A percentile compares a stretch with the other conserved stretches of the same genome.
phyloP scores from a whole-genome alignment of 495 filamentous ascomycete species.

The Opeltia flavorubescens region DNA sequence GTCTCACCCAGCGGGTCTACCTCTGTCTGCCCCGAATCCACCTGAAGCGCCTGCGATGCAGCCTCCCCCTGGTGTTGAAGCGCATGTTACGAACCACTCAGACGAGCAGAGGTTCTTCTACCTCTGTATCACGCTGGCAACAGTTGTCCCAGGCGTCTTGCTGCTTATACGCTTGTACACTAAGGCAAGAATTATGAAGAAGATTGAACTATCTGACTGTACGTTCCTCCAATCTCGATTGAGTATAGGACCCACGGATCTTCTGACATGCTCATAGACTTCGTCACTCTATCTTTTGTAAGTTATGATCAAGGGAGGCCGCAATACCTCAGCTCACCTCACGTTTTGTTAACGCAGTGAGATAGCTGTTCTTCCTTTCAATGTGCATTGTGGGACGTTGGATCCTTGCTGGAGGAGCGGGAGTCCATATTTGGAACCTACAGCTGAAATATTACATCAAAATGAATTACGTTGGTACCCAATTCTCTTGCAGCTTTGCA shows the following conservation, averaged over 20 bases:
- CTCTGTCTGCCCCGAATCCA: too few species aligned
- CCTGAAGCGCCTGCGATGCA: background rate
- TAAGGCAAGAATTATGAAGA: background rate
- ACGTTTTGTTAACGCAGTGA: too few species aligned
- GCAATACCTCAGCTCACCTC: too few species aligned
- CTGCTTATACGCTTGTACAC: constrained; percentile 2
- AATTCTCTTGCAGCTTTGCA: background rate
- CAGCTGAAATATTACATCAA: too few species aligned
- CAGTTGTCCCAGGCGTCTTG: constrained; percentile 1
- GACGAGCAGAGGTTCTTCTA: background rate
- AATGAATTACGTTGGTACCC: background rate
- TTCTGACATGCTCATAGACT: background rate
- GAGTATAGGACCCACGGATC: background rate
- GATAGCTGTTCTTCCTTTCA: too few species aligned
- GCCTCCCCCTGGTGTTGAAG: background rate
- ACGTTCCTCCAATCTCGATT: background rate
- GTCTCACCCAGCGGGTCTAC: too few species aligned
- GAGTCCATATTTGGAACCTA: too few species aligned
- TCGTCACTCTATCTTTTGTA: background rate
- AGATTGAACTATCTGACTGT: constrained; percentile 1
- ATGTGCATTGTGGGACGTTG: too few species aligned
- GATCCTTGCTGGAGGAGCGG: too few species aligned
- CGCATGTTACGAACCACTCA: background rate
- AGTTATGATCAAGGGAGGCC: too few species aligned
- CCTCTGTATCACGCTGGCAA: background rate